phyloP scores from a whole-genome alignment of 352 stramenopile species.

The Globisporangium uncinulatum region DNA sequence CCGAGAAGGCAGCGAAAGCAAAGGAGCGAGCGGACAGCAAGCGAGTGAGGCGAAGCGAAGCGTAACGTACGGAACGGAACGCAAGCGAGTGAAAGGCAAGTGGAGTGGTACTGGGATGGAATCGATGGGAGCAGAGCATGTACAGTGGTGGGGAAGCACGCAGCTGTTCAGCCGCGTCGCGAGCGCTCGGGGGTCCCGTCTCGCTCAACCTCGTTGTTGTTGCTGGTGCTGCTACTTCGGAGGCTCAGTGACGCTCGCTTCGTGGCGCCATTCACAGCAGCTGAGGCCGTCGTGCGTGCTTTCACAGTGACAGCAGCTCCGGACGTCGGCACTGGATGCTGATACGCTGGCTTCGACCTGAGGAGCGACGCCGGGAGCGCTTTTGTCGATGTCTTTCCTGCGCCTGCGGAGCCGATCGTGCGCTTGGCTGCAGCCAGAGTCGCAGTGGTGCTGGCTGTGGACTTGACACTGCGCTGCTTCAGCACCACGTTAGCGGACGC shows the following conservation, averaged over 20 bases:
- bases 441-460: background rate
- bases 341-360: conserved; percentile 1
- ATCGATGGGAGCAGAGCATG: background rate
- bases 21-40: conserved; percentile 3
- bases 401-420: conserved; percentile 2
- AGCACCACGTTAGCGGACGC: background rate
- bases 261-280: background rate
- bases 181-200: conserved; percentile 16
- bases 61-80: background rate
- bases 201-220: conserved; percentile 24
- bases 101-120: background rate
- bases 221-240: conserved; percentile 12
- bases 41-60: background rate
- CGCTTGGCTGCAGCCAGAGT: background rate
- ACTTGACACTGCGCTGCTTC: conserved; percentile 4
- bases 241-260: conserved; percentile 9
- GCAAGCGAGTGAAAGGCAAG: background rate
- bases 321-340: background rate
- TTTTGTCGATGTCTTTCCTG: background rate
- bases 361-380: background rate
- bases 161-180: conserved; percentile 7
- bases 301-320: background rate
- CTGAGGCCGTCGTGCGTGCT: background rate
- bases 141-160: background rate
- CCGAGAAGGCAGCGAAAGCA: conserved; percentile 18